phyloP scores from a whole-genome alignment of 148 eudicot genomes.

The Rhododendron ferrugineum region DNA sequence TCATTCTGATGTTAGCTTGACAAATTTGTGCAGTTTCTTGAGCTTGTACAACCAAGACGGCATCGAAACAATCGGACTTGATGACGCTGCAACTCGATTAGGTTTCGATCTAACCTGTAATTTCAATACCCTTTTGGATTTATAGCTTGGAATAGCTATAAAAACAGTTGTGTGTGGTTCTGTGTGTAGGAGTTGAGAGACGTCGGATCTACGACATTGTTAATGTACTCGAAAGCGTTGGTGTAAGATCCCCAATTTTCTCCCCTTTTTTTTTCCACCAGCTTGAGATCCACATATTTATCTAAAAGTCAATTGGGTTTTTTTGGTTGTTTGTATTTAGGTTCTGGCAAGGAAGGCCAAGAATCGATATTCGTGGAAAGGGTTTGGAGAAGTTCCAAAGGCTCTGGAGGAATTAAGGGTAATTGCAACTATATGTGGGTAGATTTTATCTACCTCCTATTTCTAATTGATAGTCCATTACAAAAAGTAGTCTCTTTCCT shows the following conservation, averaged over 20 bases:
- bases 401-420: slow-evolving; percentile 70
- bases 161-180: neutral
- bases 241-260: slow-evolving; percentile 43
- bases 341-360: slow-evolving; percentile 74
- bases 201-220: slow-evolving; percentile 98
- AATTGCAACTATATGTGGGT: neutral
- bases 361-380: slow-evolving; percentile 87
- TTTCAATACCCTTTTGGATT: slow-evolving; percentile 1
- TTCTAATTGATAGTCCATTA: neutral
- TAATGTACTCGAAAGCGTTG: slow-evolving; percentile 90
- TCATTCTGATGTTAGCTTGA: neutral
- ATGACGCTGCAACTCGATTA: slow-evolving; percentile 74
- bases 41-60: slow-evolving; percentile 79
- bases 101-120: slow-evolving; percentile 38
- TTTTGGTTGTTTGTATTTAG: slow-evolving; percentile 22
- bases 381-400: slow-evolving; percentile 66
- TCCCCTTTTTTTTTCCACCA: neutral
- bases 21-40: slow-evolving; percentile 62
- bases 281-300: neutral
- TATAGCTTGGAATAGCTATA: neutral
- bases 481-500: neutral
- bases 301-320: neutral
- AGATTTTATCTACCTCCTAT: neutral
- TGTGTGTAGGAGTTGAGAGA: slow-evolving; percentile 79
- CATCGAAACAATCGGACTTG: slow-evolving; percentile 78